Evolutionary conservation across 768 basidiomycete species (phyloP), one percentile per base, ranked within the genome.

Genomic region (Lactarius sp.): DNA sequence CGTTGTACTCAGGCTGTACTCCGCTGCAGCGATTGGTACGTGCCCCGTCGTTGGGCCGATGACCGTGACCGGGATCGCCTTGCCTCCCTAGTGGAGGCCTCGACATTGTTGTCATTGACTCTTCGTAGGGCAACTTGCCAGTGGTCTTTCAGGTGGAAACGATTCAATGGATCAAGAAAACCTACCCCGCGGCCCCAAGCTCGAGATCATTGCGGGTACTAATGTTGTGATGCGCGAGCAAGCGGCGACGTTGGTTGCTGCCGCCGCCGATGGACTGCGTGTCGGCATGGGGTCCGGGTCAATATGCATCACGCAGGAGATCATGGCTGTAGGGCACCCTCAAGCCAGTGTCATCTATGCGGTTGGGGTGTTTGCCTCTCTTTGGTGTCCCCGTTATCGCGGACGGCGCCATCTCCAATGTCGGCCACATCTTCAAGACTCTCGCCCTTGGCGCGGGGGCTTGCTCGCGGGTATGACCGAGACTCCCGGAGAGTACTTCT

Each of bases 61-160:
- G n/a, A n/a, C n/a, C n/a, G n/a, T n/a, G 97, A 99, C 77, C 81
- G 84, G 46, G 92, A 92, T 1, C 87, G 96, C 44, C 87, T 99
- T 39, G 77, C 76, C 12, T 80, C 94, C 13, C 89, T 99, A 60
- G 92, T 88, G 41, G 91, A 3, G 97, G 97, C 3, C 82, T 99
- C 33, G 97, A 99, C 72, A 92, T 4, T n/a, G n/a, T n/a, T n/a
- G n/a, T n/a, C n/a, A n/a, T n/a, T n/a, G n/a, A n/a, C n/a, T n/a
- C n/a, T n/a, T 94, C 92, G 1, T 96, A 99, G 74, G 97, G 97
- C 60, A 97, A 98, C 78, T 97, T n/a, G n/a, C n/a, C n/a, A n/a
- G n/a, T 94, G 6, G 73, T 87, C 51, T 99, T 80, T 80, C 94
- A 98, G 73, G 82, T 91, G 69, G 94, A 98, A 49, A 98, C 97